Percentiles rank a stretch among this genome's conserved stretches.
Conservation (phyloP, 805 yeast genomes). For the Saturnispora mendoncae region DNA sequence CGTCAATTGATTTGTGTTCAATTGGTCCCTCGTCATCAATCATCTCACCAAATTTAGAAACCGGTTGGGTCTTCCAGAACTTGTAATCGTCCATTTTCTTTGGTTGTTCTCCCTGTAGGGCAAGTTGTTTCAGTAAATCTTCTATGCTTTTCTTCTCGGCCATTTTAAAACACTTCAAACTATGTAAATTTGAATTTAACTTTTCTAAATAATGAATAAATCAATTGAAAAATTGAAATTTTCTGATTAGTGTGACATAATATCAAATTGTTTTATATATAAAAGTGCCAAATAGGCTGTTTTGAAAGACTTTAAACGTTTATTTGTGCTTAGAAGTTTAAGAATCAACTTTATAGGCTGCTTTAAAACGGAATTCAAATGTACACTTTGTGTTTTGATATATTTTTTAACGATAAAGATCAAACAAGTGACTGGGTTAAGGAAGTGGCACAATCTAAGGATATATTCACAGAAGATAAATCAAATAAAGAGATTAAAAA, state of each 20-base stretch:
- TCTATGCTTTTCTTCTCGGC: conserved; percentile 36
- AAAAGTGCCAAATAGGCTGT: no score
- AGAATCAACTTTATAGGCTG: no score
- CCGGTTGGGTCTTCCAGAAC: conserved; percentile 98
- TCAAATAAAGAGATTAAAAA: no score
- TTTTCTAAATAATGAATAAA: neutral
- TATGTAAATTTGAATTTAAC: neutral
- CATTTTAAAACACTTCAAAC: neutral
- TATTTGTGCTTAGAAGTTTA: no score
- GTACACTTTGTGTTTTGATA: conserved; percentile 7
- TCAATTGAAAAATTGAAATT: no score
- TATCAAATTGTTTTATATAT: no score
- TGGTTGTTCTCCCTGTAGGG: conserved; percentile 45
- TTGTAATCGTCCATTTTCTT: conserved; percentile 82
- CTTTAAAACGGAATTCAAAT: neutral
- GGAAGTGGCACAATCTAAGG: neutral
- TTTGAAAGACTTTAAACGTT: no score
- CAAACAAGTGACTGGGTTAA: conserved; percentile 1
- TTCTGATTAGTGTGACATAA: no score
- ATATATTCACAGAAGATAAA: conserved; percentile 2
- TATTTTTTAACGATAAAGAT: neutral
- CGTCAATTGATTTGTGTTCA: conserved; percentile 62
- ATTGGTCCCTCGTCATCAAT: conserved; percentile 69
- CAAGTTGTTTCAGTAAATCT: conserved; percentile 48
- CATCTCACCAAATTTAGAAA: conserved; percentile 62